Evolutionary conservation across 495 filamentous ascomycete species (phyloP), one percentile per base, ranked within the genome.

Genomic region (Hyaloscypha finlandica): DNA sequence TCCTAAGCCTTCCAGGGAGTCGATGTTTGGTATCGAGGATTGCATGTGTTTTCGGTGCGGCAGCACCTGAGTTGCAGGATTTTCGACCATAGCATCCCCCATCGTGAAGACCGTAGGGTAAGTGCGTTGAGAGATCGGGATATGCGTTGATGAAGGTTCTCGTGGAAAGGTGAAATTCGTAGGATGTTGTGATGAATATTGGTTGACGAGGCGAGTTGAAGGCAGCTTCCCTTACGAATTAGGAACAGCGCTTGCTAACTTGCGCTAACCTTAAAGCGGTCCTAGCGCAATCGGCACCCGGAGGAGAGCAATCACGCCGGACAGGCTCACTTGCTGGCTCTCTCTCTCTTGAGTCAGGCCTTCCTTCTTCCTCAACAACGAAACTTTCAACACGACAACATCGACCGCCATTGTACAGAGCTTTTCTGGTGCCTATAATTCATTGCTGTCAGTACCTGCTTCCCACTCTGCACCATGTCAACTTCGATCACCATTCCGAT

Each of bases 11-110:
- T 97, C 93, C 57, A 96, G 85, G 53, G 87, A 88, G 76, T 97
- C 94, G 78, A 97, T 88, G 79, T 92, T 97, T 45, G 92, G 89
- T 74, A 97, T 93, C 69, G 87, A 88, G 61, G 95, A 90, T n/a
- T 89, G 88, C 74, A 85, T 80, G 73, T 86, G 85, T 81, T 91
- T 94, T 81, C 88, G 90, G 77, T 91, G 89, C 72, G 90, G 87
- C 74, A 87, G 85, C 73, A 89, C 79, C 73, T 79, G 84, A 83
- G 88, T 90, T 76, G 85, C 82, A 70, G 91, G 87, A 78, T 85
- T 93, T 79, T 96, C 92, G 71, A 96, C 88, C 73, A 87, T 83
- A 71, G 92, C 86, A 80, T 95, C 92, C 75, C 86, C 93, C 93
- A 96, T 94, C 72, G 70, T 87, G 64, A 71, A 64, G 9, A 48